Evolutionary conservation across 257 asterid species (phyloP).

Genomic region (Ligustrum vulgare): DNA sequence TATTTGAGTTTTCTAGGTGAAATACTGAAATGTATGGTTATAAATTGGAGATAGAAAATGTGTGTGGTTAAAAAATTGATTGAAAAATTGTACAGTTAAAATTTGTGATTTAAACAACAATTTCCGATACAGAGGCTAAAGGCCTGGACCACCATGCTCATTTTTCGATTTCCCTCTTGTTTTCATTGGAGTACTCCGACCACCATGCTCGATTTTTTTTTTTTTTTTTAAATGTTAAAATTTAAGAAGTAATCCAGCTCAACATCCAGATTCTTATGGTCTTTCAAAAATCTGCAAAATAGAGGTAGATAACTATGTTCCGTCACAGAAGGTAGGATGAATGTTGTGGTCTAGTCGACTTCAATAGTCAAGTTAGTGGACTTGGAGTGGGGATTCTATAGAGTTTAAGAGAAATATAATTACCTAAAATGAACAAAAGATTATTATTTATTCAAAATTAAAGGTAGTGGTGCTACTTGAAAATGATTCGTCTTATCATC

Average conservation of each 20-base stretch:
- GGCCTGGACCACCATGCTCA: too few species aligned
- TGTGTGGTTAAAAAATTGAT: too few species aligned
- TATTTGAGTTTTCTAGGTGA: too few species aligned
- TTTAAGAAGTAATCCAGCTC: background rate
- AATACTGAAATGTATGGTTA: too few species aligned
- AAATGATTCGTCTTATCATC: background rate
- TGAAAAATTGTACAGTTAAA: too few species aligned
- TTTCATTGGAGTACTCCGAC: too few species aligned
- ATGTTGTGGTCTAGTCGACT: background rate
- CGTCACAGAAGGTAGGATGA: background rate
- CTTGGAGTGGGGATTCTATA: background rate
- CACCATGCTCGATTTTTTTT: background rate
- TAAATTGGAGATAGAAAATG: too few species aligned
- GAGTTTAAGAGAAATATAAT: background rate
- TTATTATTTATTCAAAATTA: background rate
- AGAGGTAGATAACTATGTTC: too few species aligned
- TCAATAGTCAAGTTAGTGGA: background rate
- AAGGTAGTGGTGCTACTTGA: background rate
- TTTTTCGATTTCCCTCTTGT: too few species aligned
- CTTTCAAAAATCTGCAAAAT: too few species aligned
- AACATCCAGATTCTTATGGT: background rate
- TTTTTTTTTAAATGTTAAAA: background rate
- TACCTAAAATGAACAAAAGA: background rate
- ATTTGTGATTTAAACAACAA: too few species aligned
- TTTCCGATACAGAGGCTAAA: too few species aligned